These are phyloP conservation scores for Thermomucor indicae-seudaticae DNA, from an alignment of 371 early-diverging fungal genomes.

Conservation along the genomic window DNA sequence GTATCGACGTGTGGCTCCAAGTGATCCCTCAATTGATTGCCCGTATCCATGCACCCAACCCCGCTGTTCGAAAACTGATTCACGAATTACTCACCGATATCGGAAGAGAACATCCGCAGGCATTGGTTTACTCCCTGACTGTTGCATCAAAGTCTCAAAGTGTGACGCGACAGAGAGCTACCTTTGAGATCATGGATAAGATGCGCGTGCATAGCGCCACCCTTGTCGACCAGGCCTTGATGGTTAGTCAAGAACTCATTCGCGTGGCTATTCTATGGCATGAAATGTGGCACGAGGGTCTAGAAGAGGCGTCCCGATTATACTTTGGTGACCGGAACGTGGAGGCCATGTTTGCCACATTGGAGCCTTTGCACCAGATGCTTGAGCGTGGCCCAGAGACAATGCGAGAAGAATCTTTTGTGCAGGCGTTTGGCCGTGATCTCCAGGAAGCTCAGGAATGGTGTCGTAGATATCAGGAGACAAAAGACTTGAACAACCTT, in stretches of 20 bases:
- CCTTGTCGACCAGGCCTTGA: constrained; percentile 91
- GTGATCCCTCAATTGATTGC: constrained; percentile 99
- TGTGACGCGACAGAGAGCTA: constrained; percentile 74
- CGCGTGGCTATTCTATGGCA: constrained; percentile 96
- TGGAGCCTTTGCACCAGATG: constrained; percentile 90
- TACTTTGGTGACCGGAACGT: constrained; percentile 87
- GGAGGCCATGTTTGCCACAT: constrained; percentile 88
- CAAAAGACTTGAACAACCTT: constrained; percentile 76
- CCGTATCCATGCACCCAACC: constrained; percentile 84
- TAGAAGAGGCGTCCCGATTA: constrained; percentile 87
- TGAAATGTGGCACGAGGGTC: constrained; percentile 97
- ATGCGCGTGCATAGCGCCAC: constrained; percentile 80
- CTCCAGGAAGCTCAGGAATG: constrained; percentile 90
- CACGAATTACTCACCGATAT: constrained; percentile 90
- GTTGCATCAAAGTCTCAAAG: constrained; percentile 95
- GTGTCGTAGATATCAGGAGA: constrained; percentile 79
- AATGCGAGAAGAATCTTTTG: constrained; percentile 90
- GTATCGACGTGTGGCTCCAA: constrained; percentile 96
- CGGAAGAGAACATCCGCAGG: constrained; percentile 96
- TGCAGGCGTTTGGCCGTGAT: constrained; percentile 91
- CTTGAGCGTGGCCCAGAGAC: constrained; percentile 92
- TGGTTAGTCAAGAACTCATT: constrained; percentile 96
- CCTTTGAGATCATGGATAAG: constrained; percentile 89
- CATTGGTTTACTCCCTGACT: constrained; percentile 92
- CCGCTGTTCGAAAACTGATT: constrained; percentile 82